Evolutionary conservation across 768 basidiomycete species (phyloP).

Genomic region (Termitomyces heimii): DNA sequence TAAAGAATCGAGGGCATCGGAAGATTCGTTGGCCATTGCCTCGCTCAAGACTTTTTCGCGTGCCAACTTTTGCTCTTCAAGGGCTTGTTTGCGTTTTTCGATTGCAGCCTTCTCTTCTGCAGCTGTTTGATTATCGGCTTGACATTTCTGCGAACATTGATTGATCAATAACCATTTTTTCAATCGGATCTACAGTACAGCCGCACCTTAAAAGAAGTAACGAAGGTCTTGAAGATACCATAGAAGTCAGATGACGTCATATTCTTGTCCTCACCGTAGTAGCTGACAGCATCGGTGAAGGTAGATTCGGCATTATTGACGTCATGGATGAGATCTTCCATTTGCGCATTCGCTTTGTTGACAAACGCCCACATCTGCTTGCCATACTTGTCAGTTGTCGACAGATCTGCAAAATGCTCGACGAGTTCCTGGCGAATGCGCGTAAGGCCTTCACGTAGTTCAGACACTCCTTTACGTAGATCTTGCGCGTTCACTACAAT

Average conservation of each 20-base stretch:
- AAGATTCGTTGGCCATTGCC: slow-evolving; percentile 34
- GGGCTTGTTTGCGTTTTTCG: slow-evolving; percentile 64
- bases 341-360: slow-evolving; percentile 62
- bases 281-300: slow-evolving; percentile 80
- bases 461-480: slow-evolving; percentile 66
- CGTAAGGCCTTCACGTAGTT: slow-evolving; percentile 73
- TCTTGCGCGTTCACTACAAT: slow-evolving; percentile 78
- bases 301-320: slow-evolving; percentile 81
- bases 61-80: slow-evolving; percentile 55
- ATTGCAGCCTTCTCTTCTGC: slow-evolving; percentile 64
- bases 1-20: slow-evolving; percentile 66
- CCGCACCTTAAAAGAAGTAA: slow-evolving; percentile 81
- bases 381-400: slow-evolving; percentile 71
- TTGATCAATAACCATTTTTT: background rate
- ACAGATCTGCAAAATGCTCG: slow-evolving; percentile 72
- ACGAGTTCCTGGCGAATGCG: slow-evolving; percentile 75
- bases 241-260: slow-evolving; percentile 91
- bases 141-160: slow-evolving; percentile 68
- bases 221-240: slow-evolving; percentile 94
- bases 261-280: slow-evolving; percentile 90
- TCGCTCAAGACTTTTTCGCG: slow-evolving; percentile 45
- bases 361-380: slow-evolving; percentile 91
- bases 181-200: background rate
- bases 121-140: slow-evolving; percentile 66
- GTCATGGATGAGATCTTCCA: slow-evolving; percentile 84